phyloP scores from a whole-genome alignment of 495 filamentous ascomycete genomes.

The Podospora conica region DNA sequence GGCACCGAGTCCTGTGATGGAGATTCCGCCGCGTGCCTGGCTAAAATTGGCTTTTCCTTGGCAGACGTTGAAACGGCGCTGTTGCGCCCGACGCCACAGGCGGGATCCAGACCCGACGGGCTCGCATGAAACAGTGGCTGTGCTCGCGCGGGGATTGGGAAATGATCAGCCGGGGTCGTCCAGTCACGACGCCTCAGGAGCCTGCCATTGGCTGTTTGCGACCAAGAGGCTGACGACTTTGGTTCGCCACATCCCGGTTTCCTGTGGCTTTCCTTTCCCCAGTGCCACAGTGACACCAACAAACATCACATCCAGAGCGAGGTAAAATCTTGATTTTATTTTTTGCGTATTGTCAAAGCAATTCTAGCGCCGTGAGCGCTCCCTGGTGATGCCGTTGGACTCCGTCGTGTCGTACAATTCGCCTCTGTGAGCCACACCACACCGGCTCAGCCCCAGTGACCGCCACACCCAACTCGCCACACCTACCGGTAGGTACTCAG shows the following conservation, averaged over 20 bases:
- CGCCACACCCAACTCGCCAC: not conserved
- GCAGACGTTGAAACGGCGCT: slow-evolving; percentile 2
- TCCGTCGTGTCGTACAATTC: not conserved
- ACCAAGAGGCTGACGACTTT: slow-evolving; percentile 8
- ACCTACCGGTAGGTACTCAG: not conserved
- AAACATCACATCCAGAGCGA: not conserved
- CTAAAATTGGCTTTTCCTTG: not conserved
- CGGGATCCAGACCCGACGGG: slow-evolving; percentile 8
- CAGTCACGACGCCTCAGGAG: slow-evolving; percentile 4
- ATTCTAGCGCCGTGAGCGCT: not conserved
- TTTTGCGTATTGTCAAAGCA: not conserved
- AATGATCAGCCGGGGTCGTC: slow-evolving; percentile 22
- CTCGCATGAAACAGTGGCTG: slow-evolving; percentile 16
- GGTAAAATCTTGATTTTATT: not conserved
- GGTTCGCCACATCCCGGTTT: slow-evolving; percentile 11
- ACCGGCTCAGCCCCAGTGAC: not conserved
- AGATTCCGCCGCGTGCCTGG: not conserved
- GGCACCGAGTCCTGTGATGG: no score
- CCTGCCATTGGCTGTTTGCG: slow-evolving; percentile 3
- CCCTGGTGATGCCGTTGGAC: not conserved
- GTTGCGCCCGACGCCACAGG: not conserved
- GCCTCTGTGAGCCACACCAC: not conserved
- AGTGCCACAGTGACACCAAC: not conserved
- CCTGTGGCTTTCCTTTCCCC: not conserved
- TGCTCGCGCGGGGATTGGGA: slow-evolving; percentile 17